Evolutionary conservation across 2,329 filamentous ascomycete species (phyloP).

Genomic region (Diplodia mutila): DNA sequence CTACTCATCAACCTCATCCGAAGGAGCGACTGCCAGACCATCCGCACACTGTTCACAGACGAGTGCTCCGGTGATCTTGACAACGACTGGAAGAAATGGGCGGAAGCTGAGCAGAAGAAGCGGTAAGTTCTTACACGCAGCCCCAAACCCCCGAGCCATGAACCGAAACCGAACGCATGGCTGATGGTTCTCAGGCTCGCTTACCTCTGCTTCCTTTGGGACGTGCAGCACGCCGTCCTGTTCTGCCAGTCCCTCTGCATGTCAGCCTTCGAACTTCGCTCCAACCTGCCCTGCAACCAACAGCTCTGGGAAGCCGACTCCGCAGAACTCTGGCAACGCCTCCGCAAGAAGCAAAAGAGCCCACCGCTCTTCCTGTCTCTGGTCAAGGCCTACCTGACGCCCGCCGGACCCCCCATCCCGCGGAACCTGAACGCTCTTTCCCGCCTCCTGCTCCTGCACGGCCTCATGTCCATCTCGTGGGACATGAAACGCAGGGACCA

Average conservation of each 20-base stretch:
- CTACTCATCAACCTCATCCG: slow-evolving; percentile 60
- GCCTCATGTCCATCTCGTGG: slow-evolving; percentile 65
- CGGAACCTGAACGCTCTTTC: slow-evolving; percentile 57
- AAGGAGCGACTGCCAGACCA: slow-evolving; percentile 56
- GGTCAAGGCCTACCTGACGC: slow-evolving; percentile 59
- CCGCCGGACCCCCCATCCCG: slow-evolving; percentile 33
- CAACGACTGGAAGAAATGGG: slow-evolving; percentile 57
- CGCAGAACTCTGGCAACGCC: slow-evolving; percentile 55
- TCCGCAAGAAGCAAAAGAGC: slow-evolving; percentile 44
- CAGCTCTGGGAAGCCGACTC: slow-evolving; percentile 61
- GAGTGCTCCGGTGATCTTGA: slow-evolving; percentile 48
- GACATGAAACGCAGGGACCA: slow-evolving; percentile 66
- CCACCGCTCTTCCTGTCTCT: slow-evolving; percentile 55
- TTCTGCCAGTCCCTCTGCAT: slow-evolving; percentile 70
- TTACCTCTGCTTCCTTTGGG: slow-evolving; percentile 68
- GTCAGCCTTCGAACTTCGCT: slow-evolving; percentile 65
- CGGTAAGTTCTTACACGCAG: slow-evolving; percentile 42
- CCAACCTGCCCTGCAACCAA: slow-evolving; percentile 60
- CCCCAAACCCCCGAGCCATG: background rate
- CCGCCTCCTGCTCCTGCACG: slow-evolving; percentile 60
- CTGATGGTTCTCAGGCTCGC: slow-evolving; percentile 47
- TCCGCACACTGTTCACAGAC: slow-evolving; percentile 43
- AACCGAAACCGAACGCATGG: background rate
- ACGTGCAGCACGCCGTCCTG: slow-evolving; percentile 65
- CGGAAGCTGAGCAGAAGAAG: slow-evolving; percentile 62